Evolutionary conservation across 2,329 filamentous ascomycete genomes (phyloP).

Genomic region (Fusarium anguioides): DNA sequence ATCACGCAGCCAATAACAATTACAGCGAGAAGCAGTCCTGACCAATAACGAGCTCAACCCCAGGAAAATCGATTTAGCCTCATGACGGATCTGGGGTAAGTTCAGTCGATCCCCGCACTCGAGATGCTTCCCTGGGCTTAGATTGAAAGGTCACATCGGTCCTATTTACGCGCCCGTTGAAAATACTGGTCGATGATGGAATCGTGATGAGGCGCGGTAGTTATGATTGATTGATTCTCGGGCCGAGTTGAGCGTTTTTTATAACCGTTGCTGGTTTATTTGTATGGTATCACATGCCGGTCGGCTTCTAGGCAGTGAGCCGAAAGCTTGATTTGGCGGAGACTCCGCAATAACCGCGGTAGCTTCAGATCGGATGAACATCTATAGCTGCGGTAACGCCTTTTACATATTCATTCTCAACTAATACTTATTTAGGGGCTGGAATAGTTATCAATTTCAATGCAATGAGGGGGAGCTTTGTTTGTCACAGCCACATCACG

Average conservation of each 20-base stretch:
- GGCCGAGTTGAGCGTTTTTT: neutral
- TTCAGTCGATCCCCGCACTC: conserved; percentile 17
- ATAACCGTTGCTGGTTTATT: neutral
- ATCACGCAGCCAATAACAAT: neutral
- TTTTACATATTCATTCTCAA: no score
- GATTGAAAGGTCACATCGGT: conserved; percentile 24
- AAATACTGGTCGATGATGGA: neutral
- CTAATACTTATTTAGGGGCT: no score
- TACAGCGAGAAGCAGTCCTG: neutral
- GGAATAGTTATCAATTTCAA: no score
- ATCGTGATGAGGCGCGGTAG: neutral
- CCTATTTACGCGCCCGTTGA: conserved; percentile 3
- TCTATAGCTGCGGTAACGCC: neutral
- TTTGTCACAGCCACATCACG: no score
- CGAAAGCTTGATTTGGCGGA: neutral
- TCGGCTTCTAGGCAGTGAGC: neutral
- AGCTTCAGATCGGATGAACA: neutral
- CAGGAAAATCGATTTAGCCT: conserved; percentile 11
- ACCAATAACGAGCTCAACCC: neutral
- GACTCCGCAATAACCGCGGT: neutral
- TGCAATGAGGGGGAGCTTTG: no score
- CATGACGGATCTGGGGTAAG: conserved; percentile 23
- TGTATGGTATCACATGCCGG: neutral
- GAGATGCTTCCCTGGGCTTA: conserved; percentile 23
- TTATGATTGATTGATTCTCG: neutral